Base-by-base conservation (phyloP, 2,329 filamentous ascomycete genomes). In the Penicillium sumatraense region DNA sequence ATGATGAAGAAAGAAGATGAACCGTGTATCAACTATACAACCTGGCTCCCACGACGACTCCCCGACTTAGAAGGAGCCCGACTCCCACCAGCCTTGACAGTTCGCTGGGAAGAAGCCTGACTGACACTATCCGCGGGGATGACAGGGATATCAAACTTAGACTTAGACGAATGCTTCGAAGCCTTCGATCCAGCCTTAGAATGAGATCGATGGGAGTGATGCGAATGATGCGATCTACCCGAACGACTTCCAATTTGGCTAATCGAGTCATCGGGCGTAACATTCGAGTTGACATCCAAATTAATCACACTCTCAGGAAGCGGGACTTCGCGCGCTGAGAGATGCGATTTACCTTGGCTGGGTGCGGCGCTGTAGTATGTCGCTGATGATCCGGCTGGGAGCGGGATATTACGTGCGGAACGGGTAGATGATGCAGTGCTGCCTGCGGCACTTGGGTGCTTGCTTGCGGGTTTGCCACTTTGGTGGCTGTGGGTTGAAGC, bases 261-360 rank as follows among this genome's bases (percentile, higher is more conserved):
- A 57, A 92, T 85, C 0, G 91, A 96, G 73, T 97, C 93, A 52
- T 89, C 83, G 8, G 91, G 87, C 0, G 88, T 89, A 62, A 99
- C 79, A 16, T 92, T 86, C 13, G 75, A 75, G 48, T 77, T 69
- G 10, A 72, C 68, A 29, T 75, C 71, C 11, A 70, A 60, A 8
- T 70, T 71, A 7, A 64, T 53, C 16, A 70, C 64, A 50, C 68
- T 74, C 23, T 71, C 63, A 8, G 68, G 67, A 2, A 71, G 61
- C 1, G 65, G 67, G 44, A 68, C 59, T 24, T 68, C 63, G 45
- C 66, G 66, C 1, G 68, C 66, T 3, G 66, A 61, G 14, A 57
- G 13, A 27, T 56, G 33, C 13, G 61, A 64, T 36, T 61, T 57
- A 14, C 54, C 47, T 11, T 58, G 56, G 54, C 56, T 64, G 14